A percentile compares a stretch with the other conserved stretches of the same genome.
Evolutionary conservation across 2,329 filamentous ascomycete species (phyloP).

Genomic region (Cyphellophora attinorum): DNA sequence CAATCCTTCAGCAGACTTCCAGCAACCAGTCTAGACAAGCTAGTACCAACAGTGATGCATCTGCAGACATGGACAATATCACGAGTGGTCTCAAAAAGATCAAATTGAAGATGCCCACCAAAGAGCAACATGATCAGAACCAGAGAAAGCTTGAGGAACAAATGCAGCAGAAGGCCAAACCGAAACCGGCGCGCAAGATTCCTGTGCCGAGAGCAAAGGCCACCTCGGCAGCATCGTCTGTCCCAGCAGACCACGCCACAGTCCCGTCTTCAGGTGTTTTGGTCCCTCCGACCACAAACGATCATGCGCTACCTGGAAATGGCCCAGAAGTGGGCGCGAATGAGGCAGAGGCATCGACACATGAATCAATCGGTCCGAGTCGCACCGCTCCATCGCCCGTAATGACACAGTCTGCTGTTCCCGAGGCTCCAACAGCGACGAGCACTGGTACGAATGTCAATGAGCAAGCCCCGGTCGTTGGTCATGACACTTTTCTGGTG

Average conservation of each 20-base stretch:
- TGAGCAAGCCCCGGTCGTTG: too few relatives aligned
- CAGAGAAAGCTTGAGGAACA: constrained; percentile 36
- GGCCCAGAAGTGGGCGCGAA: neutral
- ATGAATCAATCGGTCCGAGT: neutral
- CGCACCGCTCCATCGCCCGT: neutral
- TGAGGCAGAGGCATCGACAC: neutral
- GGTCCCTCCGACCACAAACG: constrained; percentile 1
- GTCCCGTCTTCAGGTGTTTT: constrained; percentile 5
- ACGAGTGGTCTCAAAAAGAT: constrained; percentile 44
- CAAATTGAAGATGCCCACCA: constrained; percentile 48
- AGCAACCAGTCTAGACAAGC: constrained; percentile 7
- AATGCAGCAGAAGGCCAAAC: constrained; percentile 32
- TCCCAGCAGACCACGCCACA: constrained; percentile 7
- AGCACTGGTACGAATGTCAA: too few relatives aligned
- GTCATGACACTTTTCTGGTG: neutral
- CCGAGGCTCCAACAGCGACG: too few relatives aligned
- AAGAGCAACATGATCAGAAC: constrained; percentile 46
- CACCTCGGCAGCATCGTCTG: constrained; percentile 8
- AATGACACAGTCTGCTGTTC: too few relatives aligned
- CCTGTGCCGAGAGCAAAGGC: constrained; percentile 19
- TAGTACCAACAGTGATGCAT: constrained; percentile 16
- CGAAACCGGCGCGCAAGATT: constrained; percentile 27
- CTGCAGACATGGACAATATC: constrained; percentile 37
- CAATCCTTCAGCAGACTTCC: constrained; percentile 2
- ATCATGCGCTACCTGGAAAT: neutral